Evolutionary conservation across 1,139 yeast genomes (phyloP), one percentile per base, ranked within the genome.

Genomic region (Blastobotrys apis): DNA sequence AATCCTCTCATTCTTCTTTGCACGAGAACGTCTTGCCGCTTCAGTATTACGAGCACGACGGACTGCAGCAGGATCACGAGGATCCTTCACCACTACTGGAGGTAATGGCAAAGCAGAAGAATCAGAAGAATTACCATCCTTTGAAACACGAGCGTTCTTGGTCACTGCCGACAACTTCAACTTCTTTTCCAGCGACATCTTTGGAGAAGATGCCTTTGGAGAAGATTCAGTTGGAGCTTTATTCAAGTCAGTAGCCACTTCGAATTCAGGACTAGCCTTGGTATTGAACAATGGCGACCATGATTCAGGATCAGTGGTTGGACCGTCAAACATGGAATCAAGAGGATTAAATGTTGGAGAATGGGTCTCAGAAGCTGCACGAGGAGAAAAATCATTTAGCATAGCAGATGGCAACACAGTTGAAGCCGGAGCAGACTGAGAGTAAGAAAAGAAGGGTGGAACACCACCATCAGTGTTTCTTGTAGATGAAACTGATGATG

Each of bases 41-140:
- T 88, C 96, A 20, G 97, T 90, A 73, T 90, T 90, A 65, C 90
- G 80, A 33, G 97, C 97, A 60, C 98, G 80, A 65, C 90, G 86
- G 59, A 84, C 62, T 43, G 87, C 77, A 47, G 75, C 76, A 15
- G 84, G 79, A 66, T 88, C 95, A 43, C 64, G 65, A 23, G 75
- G 68, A 39, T 72, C 70, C 41, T 73, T 72, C 43, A 78, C 69
- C 46, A 70, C 69, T 46, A 82, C 73, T 13, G 94, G 94, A 48
- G 77, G 73, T 60, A 84, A 73, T 13, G 86, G 82, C 34, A 69
- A 57, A 48, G 79, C 45, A 53, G 40, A 21, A 23, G 32, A 12
- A 13, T 17, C 33, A 32, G 25, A 22, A 22, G 34, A 20, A 6
- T 26, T 21, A 5, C 34, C 3, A 15, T 22, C 23, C 33, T 37